Evolutionary conservation across 805 yeast species (phyloP).

Genomic region (Monosporozyma servazzii): DNA sequence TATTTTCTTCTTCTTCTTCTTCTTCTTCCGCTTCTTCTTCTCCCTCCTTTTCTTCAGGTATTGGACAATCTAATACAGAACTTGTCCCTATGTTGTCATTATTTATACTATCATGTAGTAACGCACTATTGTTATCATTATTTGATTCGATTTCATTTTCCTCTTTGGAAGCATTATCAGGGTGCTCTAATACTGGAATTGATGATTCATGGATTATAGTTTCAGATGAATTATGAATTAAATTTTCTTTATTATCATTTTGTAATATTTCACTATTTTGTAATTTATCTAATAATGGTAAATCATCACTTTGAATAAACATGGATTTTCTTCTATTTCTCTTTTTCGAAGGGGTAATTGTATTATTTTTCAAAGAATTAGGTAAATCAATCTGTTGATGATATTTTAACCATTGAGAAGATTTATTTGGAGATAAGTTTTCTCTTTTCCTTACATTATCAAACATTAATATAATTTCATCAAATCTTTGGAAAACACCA

Average conservation of each 20-base stretch:
- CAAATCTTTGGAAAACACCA: slow-evolving; percentile 34
- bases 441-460: slow-evolving; percentile 34
- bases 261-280: slow-evolving; percentile 11
- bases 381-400: not conserved
- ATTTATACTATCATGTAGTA: not conserved
- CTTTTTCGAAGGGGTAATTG: not conserved
- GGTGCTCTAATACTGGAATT: not conserved
- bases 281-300: not conserved
- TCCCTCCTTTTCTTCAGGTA: slow-evolving; percentile 23
- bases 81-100: slow-evolving; percentile 8
- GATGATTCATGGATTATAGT: not conserved
- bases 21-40: slow-evolving; percentile 11
- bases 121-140: not conserved
- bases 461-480: slow-evolving; percentile 38
- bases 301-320: slow-evolving; percentile 27
- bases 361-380: not conserved
- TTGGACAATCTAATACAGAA: slow-evolving; percentile 26
- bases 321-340: slow-evolving; percentile 34
- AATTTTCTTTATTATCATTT: slow-evolving; percentile 4
- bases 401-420: not conserved
- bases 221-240: not conserved
- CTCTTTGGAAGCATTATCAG: not conserved
- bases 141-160: not conserved
- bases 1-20: slow-evolving; percentile 9
- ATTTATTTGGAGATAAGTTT: slow-evolving; percentile 23